Evolutionary conservation across 805 yeast species (phyloP).

Genomic region (Hanseniaspora lindneri): DNA sequence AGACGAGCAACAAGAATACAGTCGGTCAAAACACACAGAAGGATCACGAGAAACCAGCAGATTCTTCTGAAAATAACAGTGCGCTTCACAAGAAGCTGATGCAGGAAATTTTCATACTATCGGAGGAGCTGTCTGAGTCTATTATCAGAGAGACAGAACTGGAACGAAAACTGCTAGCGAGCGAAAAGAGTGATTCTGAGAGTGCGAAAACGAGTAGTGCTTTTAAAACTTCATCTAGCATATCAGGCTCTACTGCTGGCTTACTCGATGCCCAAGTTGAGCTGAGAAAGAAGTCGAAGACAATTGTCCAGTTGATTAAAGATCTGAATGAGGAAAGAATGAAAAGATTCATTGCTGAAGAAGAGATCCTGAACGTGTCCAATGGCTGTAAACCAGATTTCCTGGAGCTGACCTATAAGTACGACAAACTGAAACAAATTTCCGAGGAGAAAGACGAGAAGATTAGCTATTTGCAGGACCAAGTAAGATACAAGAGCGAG

Average conservation of each 20-base stretch:
- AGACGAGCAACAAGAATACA: slow-evolving; percentile 6
- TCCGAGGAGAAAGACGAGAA: slow-evolving; percentile 41
- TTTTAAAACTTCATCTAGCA: not conserved
- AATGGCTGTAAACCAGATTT: slow-evolving; percentile 42
- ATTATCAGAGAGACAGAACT: slow-evolving; percentile 56
- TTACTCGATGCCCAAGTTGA: slow-evolving; percentile 26
- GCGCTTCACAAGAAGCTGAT: slow-evolving; percentile 39
- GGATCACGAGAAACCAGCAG: not conserved
- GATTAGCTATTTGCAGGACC: slow-evolving; percentile 29
- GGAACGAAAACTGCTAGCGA: slow-evolving; percentile 38
- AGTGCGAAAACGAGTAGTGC: too few species aligned
- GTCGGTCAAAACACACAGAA: not conserved
- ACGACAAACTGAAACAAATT: slow-evolving; percentile 40
- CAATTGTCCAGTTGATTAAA: slow-evolving; percentile 43
- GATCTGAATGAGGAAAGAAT: slow-evolving; percentile 53
- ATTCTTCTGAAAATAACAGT: slow-evolving; percentile 9
- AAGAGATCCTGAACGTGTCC: slow-evolving; percentile 47
- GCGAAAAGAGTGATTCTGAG: too few species aligned
- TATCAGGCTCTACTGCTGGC: not conserved
- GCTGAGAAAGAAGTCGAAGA: slow-evolving; percentile 31
- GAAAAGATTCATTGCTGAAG: slow-evolving; percentile 59
- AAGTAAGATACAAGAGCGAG: slow-evolving; percentile 31
- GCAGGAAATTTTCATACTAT: slow-evolving; percentile 54
- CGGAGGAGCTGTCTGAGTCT: slow-evolving; percentile 61
- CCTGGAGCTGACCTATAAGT: slow-evolving; percentile 45